Conservation (phyloP, 495 filamentous ascomycete genomes). For the Penicillium longicatenatum region DNA sequence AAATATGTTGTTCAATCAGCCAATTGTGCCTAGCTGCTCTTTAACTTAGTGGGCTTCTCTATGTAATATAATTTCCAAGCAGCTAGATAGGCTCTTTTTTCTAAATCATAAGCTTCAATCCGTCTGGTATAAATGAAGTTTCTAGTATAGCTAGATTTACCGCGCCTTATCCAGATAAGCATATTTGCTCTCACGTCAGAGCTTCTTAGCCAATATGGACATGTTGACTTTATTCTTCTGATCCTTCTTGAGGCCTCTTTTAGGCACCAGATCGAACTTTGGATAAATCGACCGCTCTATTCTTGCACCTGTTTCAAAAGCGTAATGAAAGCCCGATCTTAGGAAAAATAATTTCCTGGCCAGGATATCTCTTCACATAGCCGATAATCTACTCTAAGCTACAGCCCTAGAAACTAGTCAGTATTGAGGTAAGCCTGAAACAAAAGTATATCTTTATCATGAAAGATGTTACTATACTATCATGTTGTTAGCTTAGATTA, state of each 20-base stretch:
- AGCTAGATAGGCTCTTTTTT: slow-evolving; percentile 3
- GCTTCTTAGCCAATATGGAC: background rate
- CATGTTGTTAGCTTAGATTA: background rate
- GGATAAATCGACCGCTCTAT: background rate
- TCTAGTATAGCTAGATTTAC: slow-evolving; percentile 4
- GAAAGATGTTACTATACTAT: background rate
- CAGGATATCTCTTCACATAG: background rate
- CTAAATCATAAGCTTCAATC: slow-evolving; percentile 1
- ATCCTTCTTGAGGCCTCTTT: slow-evolving; percentile 1
- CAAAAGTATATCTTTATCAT: background rate
- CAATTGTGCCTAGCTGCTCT: slow-evolving; percentile 1
- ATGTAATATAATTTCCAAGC: slow-evolving; percentile 4
- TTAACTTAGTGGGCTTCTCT: slow-evolving; percentile 4
- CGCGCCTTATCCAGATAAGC: background rate
- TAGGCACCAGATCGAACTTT: background rate
- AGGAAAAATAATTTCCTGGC: background rate
- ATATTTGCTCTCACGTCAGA: background rate
- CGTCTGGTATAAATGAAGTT: background rate
- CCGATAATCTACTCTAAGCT: background rate
- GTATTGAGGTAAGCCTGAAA: background rate
- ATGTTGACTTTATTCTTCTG: background rate
- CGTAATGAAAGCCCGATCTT: background rate
- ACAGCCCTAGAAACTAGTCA: background rate
- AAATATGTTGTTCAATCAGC: background rate
- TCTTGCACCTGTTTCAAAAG: background rate